These are phyloP conservation scores for Talaromyces sp. DNA, from an alignment of 2,329 filamentous ascomycete genomes.

Conservation along the genomic window DNA sequence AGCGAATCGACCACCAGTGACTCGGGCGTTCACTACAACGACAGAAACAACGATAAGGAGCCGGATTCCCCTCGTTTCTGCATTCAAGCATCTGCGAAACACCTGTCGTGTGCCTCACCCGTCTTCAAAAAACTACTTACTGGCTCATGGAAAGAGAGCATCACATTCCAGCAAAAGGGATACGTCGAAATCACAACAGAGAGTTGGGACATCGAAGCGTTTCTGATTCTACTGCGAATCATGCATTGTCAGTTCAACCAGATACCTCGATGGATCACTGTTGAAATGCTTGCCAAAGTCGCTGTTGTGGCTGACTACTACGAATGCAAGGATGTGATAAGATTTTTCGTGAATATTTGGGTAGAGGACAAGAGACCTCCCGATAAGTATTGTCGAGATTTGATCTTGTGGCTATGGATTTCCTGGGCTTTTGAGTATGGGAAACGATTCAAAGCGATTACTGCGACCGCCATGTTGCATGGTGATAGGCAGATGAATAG, in stretches of 20 bases:
- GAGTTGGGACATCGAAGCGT: constrained; percentile 24
- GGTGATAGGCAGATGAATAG: neutral
- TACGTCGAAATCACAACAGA: constrained; percentile 22
- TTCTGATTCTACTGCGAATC: constrained; percentile 24
- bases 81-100: constrained; percentile 27
- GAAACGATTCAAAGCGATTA: neutral
- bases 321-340: constrained; percentile 21
- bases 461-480: constrained; percentile 1
- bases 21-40: rapidly evolving
- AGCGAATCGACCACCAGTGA: too few relatives aligned
- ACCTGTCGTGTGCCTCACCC: constrained; percentile 23
- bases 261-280: constrained; percentile 14
- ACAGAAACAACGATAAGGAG: too few relatives aligned
- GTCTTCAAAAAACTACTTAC: constrained; percentile 22
- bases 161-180: constrained; percentile 15
- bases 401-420: constrained; percentile 26
- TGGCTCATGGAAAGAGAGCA: constrained; percentile 23
- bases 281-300: constrained; percentile 19
- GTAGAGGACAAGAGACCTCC: neutral
- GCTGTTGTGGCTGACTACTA: constrained; percentile 25
- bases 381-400: neutral
- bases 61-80: neutral
- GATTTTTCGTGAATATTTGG: constrained; percentile 18
- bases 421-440: constrained; percentile 23
- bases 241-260: constrained; percentile 23